These are phyloP conservation scores for Pilatotrama ljubarskyi DNA, from an alignment of 768 basidiomycete genomes.

Conservation along the genomic window DNA sequence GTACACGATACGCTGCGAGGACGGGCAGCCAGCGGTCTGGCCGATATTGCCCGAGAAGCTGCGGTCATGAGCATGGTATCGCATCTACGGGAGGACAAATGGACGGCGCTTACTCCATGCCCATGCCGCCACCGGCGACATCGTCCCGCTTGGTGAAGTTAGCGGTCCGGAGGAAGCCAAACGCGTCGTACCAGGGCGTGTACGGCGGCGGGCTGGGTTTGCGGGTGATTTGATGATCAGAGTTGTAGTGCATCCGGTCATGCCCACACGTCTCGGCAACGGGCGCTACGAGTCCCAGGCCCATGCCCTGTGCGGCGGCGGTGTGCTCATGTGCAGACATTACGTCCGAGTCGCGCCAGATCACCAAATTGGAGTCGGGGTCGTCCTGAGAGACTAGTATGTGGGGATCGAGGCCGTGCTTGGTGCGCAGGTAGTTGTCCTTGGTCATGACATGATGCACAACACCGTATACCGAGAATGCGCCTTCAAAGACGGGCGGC, in stretches of 20 bases:
- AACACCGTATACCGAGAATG: constrained; percentile 67
- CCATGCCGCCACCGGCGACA: constrained; percentile 50
- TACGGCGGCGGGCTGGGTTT: constrained; percentile 29
- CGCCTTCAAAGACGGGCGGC: constrained; percentile 70
- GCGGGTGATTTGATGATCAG: constrained; percentile 54
- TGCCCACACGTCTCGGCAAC: constrained; percentile 60
- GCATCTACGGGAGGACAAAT: neutral
- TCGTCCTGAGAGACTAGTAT: constrained; percentile 40
- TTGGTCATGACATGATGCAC: constrained; percentile 70
- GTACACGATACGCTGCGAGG: constrained; percentile 69
- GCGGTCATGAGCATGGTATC: constrained; percentile 11
- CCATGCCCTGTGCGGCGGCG: constrained; percentile 29
- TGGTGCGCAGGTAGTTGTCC: constrained; percentile 68
- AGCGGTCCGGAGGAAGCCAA: constrained; percentile 36
- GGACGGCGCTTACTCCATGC: constrained; percentile 47
- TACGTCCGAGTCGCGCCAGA: constrained; percentile 75
- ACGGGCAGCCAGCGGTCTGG: constrained; percentile 68
- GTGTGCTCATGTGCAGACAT: constrained; percentile 54
- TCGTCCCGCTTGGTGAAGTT: constrained; percentile 52
- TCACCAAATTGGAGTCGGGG: constrained; percentile 57
- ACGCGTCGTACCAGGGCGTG: constrained; percentile 46
- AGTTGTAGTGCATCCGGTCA: constrained; percentile 69
- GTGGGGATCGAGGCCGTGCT: constrained; percentile 57
- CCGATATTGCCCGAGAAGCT: constrained; percentile 77
- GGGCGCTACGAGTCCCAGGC: constrained; percentile 17